Evolutionary conservation across 2,329 filamentous ascomycete species (phyloP), one percentile per base, ranked within the genome.

Genomic region (Penicillium sp.): DNA sequence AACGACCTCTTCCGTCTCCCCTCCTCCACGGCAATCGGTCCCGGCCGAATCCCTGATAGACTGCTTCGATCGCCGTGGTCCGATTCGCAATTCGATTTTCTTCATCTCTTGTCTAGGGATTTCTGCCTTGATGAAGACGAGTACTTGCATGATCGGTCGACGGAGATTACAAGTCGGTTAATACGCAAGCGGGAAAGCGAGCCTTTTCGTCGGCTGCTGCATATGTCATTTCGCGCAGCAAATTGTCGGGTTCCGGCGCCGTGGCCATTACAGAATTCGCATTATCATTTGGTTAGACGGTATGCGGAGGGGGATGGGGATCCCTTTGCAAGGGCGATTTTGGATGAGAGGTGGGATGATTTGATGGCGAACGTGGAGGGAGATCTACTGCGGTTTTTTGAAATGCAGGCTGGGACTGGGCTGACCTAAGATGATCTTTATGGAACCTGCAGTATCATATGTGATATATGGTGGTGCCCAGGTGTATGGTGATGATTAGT

Each of bases 31-130:
- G 53, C 53, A 4, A 61, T 67, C 0, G 51, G 60, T 2, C 68
- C 70, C 1, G 67, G 68, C 3, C 66, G 68, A 6, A 70, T 79
- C 41, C 76, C 76, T 0, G 69, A 75, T 42, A 71, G 72, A 47
- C 53, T 79, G 2, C 68, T 79, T 3, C 53, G 61, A 7, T 43
- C 60, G 0, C 74, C 75, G 4, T 78, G 75, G 75, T 75, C 73
- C 0, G 61, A 68, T 5, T 53, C 67, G 7, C 73, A 76, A 37
- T 62, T 78, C 5, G 68, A 73, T 25, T 69, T 78, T 9, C 65
- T 79, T 2, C 62, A 69, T 14, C 56, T 78, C 0, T 58, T 79
- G 0, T 67, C 72, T 1, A 54, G 57, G 14, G 68, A 71, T 26
- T 72, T 73, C 6, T 75, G 72, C 35, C 64, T 76, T n/a, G 73